Percentiles rank a stretch among this genome's conserved stretches.
These are phyloP conservation scores for Podosphaera fusca DNA, from an alignment of 2,329 filamentous ascomycete genomes.

Conservation along the genomic window DNA sequence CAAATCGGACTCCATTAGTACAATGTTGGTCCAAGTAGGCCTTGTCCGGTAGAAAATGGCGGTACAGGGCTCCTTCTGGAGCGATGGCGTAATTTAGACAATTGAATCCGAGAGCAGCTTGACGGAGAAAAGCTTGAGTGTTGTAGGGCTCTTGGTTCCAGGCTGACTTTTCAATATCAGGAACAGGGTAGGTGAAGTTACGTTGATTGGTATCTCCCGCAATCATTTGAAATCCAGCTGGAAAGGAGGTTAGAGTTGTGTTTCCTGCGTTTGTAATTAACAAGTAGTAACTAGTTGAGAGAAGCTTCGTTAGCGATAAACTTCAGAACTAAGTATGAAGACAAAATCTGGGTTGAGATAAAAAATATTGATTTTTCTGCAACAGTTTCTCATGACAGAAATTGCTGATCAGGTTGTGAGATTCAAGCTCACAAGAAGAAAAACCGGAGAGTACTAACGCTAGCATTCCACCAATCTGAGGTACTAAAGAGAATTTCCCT, in stretches of 20 bases:
- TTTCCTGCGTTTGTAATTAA: slow-evolving; percentile 35
- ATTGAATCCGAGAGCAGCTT: slow-evolving; percentile 85
- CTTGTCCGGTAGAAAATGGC: slow-evolving; percentile 66
- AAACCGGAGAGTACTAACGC: slow-evolving; percentile 33
- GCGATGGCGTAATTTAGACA: slow-evolving; percentile 56
- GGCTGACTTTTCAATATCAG: slow-evolving; percentile 40
- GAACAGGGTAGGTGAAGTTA: slow-evolving; percentile 44
- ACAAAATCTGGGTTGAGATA: not conserved
- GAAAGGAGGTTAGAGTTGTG: slow-evolving; percentile 46
- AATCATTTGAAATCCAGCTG: slow-evolving; percentile 58
- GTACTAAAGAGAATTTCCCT: slow-evolving; percentile 34
- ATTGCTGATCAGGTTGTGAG: not conserved
- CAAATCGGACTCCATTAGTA: slow-evolving; percentile 55
- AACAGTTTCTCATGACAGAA: not conserved
- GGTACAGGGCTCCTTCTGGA: slow-evolving; percentile 39
- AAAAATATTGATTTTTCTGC: not conserved
- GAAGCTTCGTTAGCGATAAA: not conserved
- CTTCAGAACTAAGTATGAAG: not conserved
- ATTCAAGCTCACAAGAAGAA: not conserved
- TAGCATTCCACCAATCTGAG: slow-evolving; percentile 62
- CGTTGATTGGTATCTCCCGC: slow-evolving; percentile 47
- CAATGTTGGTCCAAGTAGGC: slow-evolving; percentile 60
- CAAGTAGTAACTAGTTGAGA: slow-evolving; percentile 51
- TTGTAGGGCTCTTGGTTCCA: slow-evolving; percentile 37
- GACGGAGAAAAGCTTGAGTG: slow-evolving; percentile 40